Base-by-base conservation (phyloP, 2,329 filamentous ascomycete species). In the Fusarium sp. region DNA sequence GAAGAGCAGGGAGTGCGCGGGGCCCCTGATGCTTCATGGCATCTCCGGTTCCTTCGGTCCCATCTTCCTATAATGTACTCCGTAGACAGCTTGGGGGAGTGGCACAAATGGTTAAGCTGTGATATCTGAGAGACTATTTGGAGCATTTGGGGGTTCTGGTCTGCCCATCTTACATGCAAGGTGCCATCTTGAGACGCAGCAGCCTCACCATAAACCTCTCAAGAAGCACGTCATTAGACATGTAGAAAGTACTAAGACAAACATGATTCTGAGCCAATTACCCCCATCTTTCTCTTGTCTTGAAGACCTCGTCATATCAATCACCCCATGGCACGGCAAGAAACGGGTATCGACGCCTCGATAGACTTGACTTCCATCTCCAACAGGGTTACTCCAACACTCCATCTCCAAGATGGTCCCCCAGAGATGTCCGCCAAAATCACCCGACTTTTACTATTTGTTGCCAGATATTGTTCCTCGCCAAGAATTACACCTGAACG, bases 381-480 rank as follows among this genome's bases (percentile, higher is more conserved):
- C 39, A 48, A 30, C n/a, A 39, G n/a, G 42, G 32, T 36, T 51
- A 47, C 38, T 52, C 34, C 34, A 70, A 17, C 34, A 65, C 28
- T 52, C 54, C 38, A 51, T 59, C 26, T 26, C 24, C 22, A 41
- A 54, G 56, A 65, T 47, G 14, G 47, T 32, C 54, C 55, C 55
- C 60, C 74, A 68, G 61, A 67, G 30, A 20, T 50, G 17, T 28
- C 50, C 45, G 20, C 47, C 50, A 62, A 44, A 56, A 64, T 55
- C 68, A 62, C 60, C 66, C 51, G 62, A 66, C 60, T 64, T 60
- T 56, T 58, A 55, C 44, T 44, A 15, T 42, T 58, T 61, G 52
- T 72, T 72, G 65, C 65, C 74, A 75, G 70, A 66, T 66, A 32
- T 56, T 57, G n/a, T 51, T 28, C 54, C 59, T 62, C 52, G 66